phyloP scores from a whole-genome alignment of 306 rosid genomes.

The Mimosa pudica region DNA sequence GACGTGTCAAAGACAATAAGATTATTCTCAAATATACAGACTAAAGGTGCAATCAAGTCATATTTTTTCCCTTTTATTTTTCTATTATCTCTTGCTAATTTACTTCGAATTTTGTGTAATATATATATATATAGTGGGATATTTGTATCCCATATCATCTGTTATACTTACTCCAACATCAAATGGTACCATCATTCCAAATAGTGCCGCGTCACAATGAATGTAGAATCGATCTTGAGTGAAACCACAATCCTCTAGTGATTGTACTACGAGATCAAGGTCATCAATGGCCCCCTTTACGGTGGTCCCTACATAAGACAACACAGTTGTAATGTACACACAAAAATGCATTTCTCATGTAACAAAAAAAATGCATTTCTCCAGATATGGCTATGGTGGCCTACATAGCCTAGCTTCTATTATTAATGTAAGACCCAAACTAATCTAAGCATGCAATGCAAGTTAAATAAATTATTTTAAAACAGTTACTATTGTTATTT shows the following conservation, averaged over 20 bases:
- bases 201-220: slow-evolving; percentile 72
- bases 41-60: not conserved
- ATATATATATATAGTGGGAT: not conserved
- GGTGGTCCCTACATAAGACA: slow-evolving; percentile 56
- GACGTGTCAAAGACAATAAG: too few species aligned
- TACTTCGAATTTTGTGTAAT: not conserved
- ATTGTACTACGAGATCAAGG: slow-evolving; percentile 57
- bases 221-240: slow-evolving; percentile 57
- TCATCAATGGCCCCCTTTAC: slow-evolving; percentile 73
- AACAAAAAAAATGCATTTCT: too few species aligned
- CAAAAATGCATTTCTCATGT: too few species aligned
- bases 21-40: not conserved
- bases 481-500: too few species aligned
- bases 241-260: slow-evolving; percentile 43
- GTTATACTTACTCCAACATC: slow-evolving; percentile 44
- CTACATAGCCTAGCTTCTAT: too few species aligned
- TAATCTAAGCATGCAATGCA: too few species aligned
- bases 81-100: not conserved
- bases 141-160: not conserved
- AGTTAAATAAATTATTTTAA: too few species aligned
- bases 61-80: not conserved
- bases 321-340: not conserved
- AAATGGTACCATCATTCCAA: slow-evolving; percentile 76
- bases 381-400: not conserved
- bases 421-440: too few species aligned